phyloP scores from a whole-genome alignment of 768 basidiomycete species.

The Boletus rex-veris region DNA sequence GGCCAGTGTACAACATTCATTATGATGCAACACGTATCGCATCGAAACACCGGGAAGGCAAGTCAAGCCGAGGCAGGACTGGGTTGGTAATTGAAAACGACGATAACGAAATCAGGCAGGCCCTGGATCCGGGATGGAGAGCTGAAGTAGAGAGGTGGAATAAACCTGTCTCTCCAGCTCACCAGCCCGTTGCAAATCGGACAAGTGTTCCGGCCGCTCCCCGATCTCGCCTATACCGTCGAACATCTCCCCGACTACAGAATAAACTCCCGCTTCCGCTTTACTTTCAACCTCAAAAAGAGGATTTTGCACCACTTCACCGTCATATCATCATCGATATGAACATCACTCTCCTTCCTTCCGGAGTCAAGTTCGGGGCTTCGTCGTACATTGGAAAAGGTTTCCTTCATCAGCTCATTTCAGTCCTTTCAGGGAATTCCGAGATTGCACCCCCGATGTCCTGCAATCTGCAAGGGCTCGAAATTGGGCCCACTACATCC shows the following conservation, averaged over 20 bases:
- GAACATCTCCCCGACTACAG: conserved; percentile 6
- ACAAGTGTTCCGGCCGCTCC: conserved; percentile 1
- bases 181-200: conserved; percentile 6
- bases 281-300: conserved; percentile 15
- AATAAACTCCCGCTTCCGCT: conserved; percentile 12
- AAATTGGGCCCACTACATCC: conserved; percentile 43
- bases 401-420: conserved; percentile 53
- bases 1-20: conserved; percentile 38
- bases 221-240: conserved; percentile 16
- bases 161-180: conserved; percentile 14
- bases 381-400: conserved; percentile 60
- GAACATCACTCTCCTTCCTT: conserved; percentile 45
- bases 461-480: conserved; percentile 38
- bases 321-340: conserved; percentile 45
- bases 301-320: not conserved
- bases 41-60: conserved; percentile 21
- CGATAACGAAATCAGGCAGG: conserved; percentile 41
- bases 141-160: conserved; percentile 33
- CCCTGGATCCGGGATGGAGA: conserved; percentile 39
- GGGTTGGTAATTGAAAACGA: conserved; percentile 43
- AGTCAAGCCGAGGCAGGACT: conserved; percentile 7
- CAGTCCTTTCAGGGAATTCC: conserved; percentile 30
- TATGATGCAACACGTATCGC: conserved; percentile 37
- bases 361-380: conserved; percentile 49
- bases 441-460: conserved; percentile 30